These are phyloP conservation scores for Candida ortonii DNA, from an alignment of 805 yeast species.

Conservation along the genomic window DNA sequence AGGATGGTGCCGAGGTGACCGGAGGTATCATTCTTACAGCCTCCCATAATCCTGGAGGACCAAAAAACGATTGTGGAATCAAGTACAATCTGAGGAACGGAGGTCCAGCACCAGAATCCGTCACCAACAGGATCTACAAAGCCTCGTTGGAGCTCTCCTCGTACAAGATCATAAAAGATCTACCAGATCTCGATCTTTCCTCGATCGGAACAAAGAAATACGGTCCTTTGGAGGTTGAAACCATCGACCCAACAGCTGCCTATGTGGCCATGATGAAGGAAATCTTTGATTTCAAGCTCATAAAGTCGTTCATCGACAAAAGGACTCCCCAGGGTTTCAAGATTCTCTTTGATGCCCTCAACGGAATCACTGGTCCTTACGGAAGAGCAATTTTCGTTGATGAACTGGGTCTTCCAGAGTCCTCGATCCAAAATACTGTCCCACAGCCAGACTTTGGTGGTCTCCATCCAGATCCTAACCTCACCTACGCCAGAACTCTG, in stretches of 20 bases:
- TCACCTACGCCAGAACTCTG: constrained; percentile 86
- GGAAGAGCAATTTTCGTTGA: constrained; percentile 81
- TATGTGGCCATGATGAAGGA: constrained; percentile 76
- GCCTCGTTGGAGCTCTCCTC: constrained; percentile 53
- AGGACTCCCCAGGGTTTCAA: constrained; percentile 56
- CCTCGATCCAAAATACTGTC: constrained; percentile 70
- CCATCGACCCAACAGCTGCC: constrained; percentile 77
- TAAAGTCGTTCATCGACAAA: constrained; percentile 61
- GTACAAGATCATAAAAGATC: constrained; percentile 57
- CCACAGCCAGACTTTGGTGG: constrained; percentile 96
- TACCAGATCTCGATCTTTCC: constrained; percentile 64
- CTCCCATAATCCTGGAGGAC: constrained; percentile 98
- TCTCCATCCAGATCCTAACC: constrained; percentile 95
- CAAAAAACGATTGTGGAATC: constrained; percentile 86
- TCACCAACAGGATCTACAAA: constrained; percentile 83
- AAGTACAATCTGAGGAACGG: constrained; percentile 94
- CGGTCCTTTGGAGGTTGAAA: constrained; percentile 69
- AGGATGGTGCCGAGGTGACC: constrained; percentile 51
- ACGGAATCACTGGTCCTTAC: constrained; percentile 97
- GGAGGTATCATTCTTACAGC: constrained; percentile 98
- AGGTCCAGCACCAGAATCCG: constrained; percentile 97
- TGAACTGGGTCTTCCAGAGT: constrained; percentile 72
- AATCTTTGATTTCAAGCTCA: constrained; percentile 84
- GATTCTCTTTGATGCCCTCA: constrained; percentile 82
- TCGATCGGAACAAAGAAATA: constrained; percentile 49